Evolutionary conservation across 2,329 filamentous ascomycete species (phyloP), one percentile per base, ranked within the genome.

Genomic region (Fusarium pseudograminearum): DNA sequence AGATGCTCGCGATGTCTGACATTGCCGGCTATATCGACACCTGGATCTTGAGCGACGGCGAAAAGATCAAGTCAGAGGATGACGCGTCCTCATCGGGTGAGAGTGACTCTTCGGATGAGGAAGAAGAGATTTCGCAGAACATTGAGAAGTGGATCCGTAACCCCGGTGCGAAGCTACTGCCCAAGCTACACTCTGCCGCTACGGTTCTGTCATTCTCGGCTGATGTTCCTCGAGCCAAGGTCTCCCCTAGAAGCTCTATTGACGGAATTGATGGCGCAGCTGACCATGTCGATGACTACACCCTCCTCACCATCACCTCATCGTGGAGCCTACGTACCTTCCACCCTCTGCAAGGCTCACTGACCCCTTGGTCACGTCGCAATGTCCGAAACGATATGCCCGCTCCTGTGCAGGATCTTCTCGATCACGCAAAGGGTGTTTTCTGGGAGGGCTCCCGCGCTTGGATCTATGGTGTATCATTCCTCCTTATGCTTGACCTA

Each of bases 401-500:
- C 0, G 83, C 85, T 5, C 87, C 92, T 48, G 95, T 97, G 78
- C 88, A 86, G 58, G 87, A 89, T 69, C 87, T 94, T 26, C 88
- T 91, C 63, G 94, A 97, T 77, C 85, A 93, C 42, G 91, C 91
- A 56, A 95, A 95, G 83, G 94, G 94, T 5, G 89, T 90, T 28
- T 79, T 97, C 40, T 98, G 95, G 94, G 92, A 97, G 76, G 84
- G 91, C 2, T 83, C 84, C 30, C 87, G 95, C 16, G 80, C 95
- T 10, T 98, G 95, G 93, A 81, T 98, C 22, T 98, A 97, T 75
- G 94, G 95, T 9, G 87, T 89, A 41, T 90, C 88, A 2, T 98
- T 94, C 86, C 80, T 99, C 26, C 94, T 93, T 82, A 98, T 98
- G 94, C 88, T 99, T 64, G 94, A 98, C 78, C 82, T 97, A 31